Evolutionary conservation across 2,329 filamentous ascomycete genomes (phyloP), one percentile per base, ranked within the genome.

Genomic region (Colletotrichum gigasporum): DNA sequence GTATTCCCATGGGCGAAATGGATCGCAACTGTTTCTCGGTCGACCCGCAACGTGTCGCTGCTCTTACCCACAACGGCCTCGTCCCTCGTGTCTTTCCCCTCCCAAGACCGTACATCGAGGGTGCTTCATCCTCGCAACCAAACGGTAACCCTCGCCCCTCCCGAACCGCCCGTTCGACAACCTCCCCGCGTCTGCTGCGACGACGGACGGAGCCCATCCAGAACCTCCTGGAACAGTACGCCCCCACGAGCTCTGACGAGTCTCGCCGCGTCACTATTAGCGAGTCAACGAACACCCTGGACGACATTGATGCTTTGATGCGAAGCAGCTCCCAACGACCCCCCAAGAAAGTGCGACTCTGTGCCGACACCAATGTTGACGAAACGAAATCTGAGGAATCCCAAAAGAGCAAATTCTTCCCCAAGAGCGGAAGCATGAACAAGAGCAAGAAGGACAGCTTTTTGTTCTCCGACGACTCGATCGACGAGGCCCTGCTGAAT

Each of bases 1-100:
- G 86, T 2, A 83, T 87, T 61, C 84, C 86, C 0, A 82, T 89
- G 70, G 86, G 83, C n/a, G 85, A 87, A 69, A 89, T 89, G 86
- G 85, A 88, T 53, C 78, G 83, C 37, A 89, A 89, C 66, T 88
- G 85, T 71, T 89, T 89, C 69, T 76, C 81, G 12, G 78, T 87
- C 11, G 83, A 88, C 62, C 76, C 80, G 12, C 73, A 82, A 26
- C 77, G 80, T 65, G 75, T 85, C 63, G 77, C 81, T n/a, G 77
- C 76, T 56, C 74, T 85, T 58, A 85, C 84, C 0, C 76, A 80
- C 22, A 81, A 82, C 59, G 85, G 81, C 3, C 72, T 82, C 32
- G 81, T 82, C 5, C 83, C 86, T 2, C 81, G 86, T 1, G 85
- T 89, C 0, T 88, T 87, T 63, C 86, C 86, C 3, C 76, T 89